Evolutionary conservation across 345 rosid species (phyloP), one percentile per base, ranked within the genome.

Genomic region (Gossypium ekmanianum): DNA sequence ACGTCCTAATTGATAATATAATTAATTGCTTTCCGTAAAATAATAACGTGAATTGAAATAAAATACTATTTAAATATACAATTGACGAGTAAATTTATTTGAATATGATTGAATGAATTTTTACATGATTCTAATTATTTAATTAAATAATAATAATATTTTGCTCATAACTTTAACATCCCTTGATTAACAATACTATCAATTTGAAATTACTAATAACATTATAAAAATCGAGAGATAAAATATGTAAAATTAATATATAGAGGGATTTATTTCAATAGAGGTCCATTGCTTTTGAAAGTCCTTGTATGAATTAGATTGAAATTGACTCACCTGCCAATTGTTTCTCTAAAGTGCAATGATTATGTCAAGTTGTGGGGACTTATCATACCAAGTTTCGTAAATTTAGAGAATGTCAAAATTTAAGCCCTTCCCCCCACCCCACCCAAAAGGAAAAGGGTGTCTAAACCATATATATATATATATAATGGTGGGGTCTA

Each of bases 221-320:
- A 47, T 11, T 47, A 47, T 47, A 47, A 9, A 12, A 47, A 47
- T 47, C 2, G 12, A 9, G 14, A 47, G 16, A 47, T 47, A 0
- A 10, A 34, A 12, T 48, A 11, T 48, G 16, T 48, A 48, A 12
- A 48, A 10, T 11, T 48, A 9, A 48, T 11, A 13, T 48, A 13
- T 48, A 2, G 9, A 48, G 52, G 51, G 52, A 48, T 2, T 48
- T 11, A 0, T 10, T 10, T 14, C n/a, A 13, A 51, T 14, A n/a
- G 8, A 45, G 20, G 66, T 58, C 69, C 66, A 56, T 59, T 9
- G 20, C 43, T 18, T 71, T 56, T 76, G 4, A 66, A 43, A 64
- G 67, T 82, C 79, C 72, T 58, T 65, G 2, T 27, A 79, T 79
- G 67, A 76, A 74, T 79, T 63, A 65, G 24, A 70, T 43, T 70